Conservation (phyloP, 495 filamentous ascomycete genomes). For the Halenospora varia region DNA sequence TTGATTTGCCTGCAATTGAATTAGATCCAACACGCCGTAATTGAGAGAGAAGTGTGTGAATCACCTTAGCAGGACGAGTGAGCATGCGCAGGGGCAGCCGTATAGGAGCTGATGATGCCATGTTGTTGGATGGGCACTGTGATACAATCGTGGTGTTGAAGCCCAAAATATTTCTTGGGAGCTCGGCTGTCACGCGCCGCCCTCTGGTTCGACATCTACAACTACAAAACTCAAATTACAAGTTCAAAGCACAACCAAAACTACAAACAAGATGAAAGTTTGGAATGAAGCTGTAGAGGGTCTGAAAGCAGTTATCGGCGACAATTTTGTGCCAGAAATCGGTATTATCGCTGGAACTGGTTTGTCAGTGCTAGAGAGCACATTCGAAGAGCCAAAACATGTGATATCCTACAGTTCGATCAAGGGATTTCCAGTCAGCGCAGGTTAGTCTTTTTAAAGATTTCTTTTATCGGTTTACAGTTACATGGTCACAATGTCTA, state of each 20-base stretch:
- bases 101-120: conserved; percentile 8
- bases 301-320: conserved; percentile 38
- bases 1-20: conserved; percentile 3
- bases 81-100: conserved; percentile 8
- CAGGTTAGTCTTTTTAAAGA: conserved; percentile 44
- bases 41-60: neutral
- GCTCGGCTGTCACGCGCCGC: conserved; percentile 3
- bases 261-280: neutral
- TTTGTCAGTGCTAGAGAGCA: conserved; percentile 60
- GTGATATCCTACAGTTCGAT: conserved; percentile 61
- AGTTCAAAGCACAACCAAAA: neutral
- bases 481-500: neutral
- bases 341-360: conserved; percentile 76
- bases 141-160: neutral
- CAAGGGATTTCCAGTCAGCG: conserved; percentile 61
- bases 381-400: conserved; percentile 48
- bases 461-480: conserved; percentile 1
- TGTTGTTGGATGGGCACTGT: neutral
- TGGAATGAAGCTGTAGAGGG: conserved; percentile 33
- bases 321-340: conserved; percentile 49
- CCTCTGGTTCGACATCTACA: neutral
- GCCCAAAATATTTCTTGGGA: conserved; percentile 11
- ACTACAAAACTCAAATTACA: neutral
- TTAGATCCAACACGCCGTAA: neutral
- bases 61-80: conserved; percentile 1